Percentiles rank a stretch among this genome's conserved stretches.
Evolutionary conservation across 352 stramenopile genomes (phyloP).

Genomic region (Phytophthora brassicae): DNA sequence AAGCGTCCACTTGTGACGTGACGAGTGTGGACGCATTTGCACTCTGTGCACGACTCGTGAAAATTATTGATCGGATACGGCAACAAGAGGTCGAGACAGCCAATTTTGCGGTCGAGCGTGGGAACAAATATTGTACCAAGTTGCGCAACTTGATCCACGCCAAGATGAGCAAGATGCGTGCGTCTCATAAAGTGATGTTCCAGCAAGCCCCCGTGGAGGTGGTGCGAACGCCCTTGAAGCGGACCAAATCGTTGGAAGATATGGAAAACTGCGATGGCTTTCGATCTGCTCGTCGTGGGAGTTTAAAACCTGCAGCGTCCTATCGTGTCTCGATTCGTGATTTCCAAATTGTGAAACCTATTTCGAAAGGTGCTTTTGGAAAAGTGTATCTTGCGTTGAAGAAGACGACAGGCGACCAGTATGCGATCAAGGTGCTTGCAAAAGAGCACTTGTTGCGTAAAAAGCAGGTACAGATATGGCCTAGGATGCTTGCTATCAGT

Average conservation of each 20-base stretch:
- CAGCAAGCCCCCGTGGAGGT: conserved; percentile 50
- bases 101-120: conserved; percentile 52
- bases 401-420: conserved; percentile 88
- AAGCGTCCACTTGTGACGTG: conserved; percentile 73
- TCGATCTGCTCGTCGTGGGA: conserved; percentile 15
- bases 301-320: conserved; percentile 28
- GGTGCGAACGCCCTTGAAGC: conserved; percentile 49
- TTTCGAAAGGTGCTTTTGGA: conserved; percentile 89
- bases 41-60: conserved; percentile 72
- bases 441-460: conserved; percentile 90
- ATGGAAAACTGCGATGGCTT: conserved; percentile 40
- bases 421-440: conserved; percentile 90
- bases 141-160: conserved; percentile 76
- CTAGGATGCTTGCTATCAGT: neutral
- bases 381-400: conserved; percentile 88
- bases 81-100: conserved; percentile 49
- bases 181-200: conserved; percentile 81
- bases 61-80: conserved; percentile 75
- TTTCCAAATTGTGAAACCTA: conserved; percentile 90
- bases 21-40: conserved; percentile 76
- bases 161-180: conserved; percentile 89
- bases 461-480: conserved; percentile 64
- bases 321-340: conserved; percentile 78
- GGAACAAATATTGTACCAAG: conserved; percentile 54
- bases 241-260: conserved; percentile 81